phyloP scores from a whole-genome alignment of 108 stramenopile species.

The Skeletonema grethae region DNA sequence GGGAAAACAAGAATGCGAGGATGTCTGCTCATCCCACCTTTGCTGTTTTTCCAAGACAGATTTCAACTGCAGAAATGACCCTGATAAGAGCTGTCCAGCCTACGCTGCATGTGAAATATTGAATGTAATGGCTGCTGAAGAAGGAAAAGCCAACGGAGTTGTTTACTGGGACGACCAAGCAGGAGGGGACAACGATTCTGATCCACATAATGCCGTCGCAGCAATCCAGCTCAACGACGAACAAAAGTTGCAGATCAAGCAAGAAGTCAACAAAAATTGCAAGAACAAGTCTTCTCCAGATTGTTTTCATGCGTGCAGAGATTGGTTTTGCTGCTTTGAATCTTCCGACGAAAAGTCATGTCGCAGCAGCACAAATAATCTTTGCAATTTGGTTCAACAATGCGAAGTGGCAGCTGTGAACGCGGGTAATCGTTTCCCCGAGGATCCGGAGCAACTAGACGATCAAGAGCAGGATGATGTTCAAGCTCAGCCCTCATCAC shows the following conservation, averaged over 20 bases:
- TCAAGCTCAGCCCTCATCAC: not conserved
- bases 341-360: not conserved
- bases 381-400: not conserved
- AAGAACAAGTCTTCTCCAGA: not conserved
- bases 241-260: not conserved
- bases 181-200: not conserved
- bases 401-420: not conserved
- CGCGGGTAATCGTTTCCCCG: not conserved
- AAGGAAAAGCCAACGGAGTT: constrained; percentile 2
- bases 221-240: not conserved
- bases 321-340: constrained; percentile 8
- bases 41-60: not conserved
- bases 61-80: not conserved
- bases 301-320: not conserved
- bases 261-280: not conserved
- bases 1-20: constrained; percentile 1
- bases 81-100: not conserved
- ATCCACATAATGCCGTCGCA: not conserved
- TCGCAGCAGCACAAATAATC: not conserved
- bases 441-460: not conserved
- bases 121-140: not conserved
- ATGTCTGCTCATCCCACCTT: not conserved
- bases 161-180: not conserved
- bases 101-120: constrained; percentile 2
- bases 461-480: not conserved